Conservation (phyloP, 371 early-diverging fungal genomes). For the Mucor lusitanicus region DNA sequence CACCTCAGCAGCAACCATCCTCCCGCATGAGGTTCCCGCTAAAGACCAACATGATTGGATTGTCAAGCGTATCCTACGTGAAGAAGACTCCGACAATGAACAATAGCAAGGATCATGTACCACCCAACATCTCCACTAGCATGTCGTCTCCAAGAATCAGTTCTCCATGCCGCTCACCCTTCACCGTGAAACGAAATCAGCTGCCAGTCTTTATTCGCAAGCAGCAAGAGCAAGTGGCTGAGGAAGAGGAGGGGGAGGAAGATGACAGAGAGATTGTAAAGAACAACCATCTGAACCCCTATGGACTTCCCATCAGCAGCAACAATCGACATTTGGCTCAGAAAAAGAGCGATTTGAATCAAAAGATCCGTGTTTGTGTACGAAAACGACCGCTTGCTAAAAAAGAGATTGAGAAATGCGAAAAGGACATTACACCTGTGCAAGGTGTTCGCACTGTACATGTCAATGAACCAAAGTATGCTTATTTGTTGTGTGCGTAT, state of each 20-base stretch:
- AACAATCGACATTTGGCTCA: constrained; percentile 1
- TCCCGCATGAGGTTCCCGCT: neutral
- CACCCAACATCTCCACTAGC: constrained; percentile 14
- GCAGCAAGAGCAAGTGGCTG: neutral
- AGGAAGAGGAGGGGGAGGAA: constrained; percentile 12
- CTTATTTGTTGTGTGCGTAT: constrained; percentile 3
- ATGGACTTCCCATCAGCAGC: constrained; percentile 5
- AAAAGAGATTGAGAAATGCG: constrained; percentile 74
- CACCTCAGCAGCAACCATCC: constrained; percentile 5
- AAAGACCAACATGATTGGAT: constrained; percentile 14
- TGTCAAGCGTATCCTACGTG: constrained; percentile 16
- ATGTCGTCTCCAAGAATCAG: constrained; percentile 19
- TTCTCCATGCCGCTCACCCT: constrained; percentile 13
- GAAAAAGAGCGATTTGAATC: constrained; percentile 48
- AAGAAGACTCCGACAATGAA: constrained; percentile 11
- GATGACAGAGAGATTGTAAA: constrained; percentile 13
- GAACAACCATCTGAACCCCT: neutral
- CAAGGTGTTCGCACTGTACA: constrained; percentile 64
- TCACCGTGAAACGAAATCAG: constrained; percentile 9
- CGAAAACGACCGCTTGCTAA: constrained; percentile 88
- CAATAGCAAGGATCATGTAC: neutral
- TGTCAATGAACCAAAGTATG: constrained; percentile 87
- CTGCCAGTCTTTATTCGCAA: constrained; percentile 7
- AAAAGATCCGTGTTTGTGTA: constrained; percentile 91
- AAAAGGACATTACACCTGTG: constrained; percentile 78